Evolutionary conservation across 2,329 filamentous ascomycete genomes (phyloP).

Genomic region (Teratosphaeria nubilosa): DNA sequence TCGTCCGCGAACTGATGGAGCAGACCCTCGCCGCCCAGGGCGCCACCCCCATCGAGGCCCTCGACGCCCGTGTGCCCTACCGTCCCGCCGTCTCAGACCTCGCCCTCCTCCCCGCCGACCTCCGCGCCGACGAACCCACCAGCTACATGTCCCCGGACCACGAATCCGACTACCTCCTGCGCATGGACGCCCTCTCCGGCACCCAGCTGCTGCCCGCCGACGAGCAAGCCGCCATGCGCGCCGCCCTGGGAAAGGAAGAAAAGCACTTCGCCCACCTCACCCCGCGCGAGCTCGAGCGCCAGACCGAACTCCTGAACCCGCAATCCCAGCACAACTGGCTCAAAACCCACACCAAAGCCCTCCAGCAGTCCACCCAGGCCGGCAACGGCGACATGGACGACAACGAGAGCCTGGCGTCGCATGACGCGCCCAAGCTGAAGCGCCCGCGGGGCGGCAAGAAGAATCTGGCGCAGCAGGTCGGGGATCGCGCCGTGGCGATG

Average conservation of each 20-base stretch:
- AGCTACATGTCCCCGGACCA: constrained; percentile 59
- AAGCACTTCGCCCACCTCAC: constrained; percentile 28
- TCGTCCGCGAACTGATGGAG: constrained; percentile 24
- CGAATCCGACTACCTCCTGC: constrained; percentile 62
- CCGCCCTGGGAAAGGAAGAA: constrained; percentile 10
- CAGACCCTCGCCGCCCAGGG: constrained; percentile 20
- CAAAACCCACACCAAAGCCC: constrained; percentile 15
- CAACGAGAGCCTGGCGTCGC: constrained; percentile 73
- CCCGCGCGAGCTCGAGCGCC: constrained; percentile 37
- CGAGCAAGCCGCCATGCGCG: constrained; percentile 30
- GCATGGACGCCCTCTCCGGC: constrained; percentile 47
- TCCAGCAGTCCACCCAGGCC: not conserved
- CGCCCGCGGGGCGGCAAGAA: constrained; percentile 21
- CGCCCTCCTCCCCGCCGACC: not conserved
- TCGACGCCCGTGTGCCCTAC: constrained; percentile 34
- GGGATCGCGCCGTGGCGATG: constrained; percentile 24
- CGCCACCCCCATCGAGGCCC: constrained; percentile 22
- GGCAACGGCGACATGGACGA: constrained; percentile 18
- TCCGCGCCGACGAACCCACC: not conserved
- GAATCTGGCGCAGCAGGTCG: constrained; percentile 27
- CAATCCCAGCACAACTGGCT: constrained; percentile 96
- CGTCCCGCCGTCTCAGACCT: constrained; percentile 12
- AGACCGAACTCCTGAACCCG: constrained; percentile 60
- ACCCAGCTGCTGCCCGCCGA: constrained; percentile 24
- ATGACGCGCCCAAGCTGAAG: constrained; percentile 53